phyloP scores from a whole-genome alignment of 1,139 yeast species.

The Hanseniaspora gamundiae region DNA sequence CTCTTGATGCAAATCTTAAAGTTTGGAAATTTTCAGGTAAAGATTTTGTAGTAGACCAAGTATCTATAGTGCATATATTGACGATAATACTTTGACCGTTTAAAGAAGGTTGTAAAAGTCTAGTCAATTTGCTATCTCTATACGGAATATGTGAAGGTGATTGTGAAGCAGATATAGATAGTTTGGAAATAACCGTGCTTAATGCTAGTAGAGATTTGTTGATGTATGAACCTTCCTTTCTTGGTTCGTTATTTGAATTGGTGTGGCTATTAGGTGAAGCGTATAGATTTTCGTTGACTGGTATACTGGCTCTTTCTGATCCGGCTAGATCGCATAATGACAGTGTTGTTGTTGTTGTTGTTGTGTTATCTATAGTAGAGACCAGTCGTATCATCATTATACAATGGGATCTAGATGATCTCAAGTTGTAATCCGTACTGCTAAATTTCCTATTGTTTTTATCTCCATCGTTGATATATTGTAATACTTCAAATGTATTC shows the following conservation, averaged over 20 bases:
- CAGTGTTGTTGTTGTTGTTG: conserved; percentile 46
- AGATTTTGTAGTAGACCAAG: conserved; percentile 36
- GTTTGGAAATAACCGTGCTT: conserved; percentile 76
- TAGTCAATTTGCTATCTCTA: conserved; percentile 81
- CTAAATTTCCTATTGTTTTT: conserved; percentile 57
- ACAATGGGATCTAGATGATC: conserved; percentile 89
- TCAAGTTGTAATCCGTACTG: conserved; percentile 72
- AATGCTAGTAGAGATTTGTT: conserved; percentile 81
- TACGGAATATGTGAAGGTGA: conserved; percentile 57
- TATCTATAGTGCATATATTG: conserved; percentile 71
- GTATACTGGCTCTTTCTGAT: conserved; percentile 60
- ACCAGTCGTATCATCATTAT: conserved; percentile 61
- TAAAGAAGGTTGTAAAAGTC: conserved; percentile 81
- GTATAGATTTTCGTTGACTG: background rate
- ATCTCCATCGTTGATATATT: conserved; percentile 58
- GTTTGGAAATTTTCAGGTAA: conserved; percentile 77
- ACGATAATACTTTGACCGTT: conserved; percentile 82
- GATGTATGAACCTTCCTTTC: conserved; percentile 88
- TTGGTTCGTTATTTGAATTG: conserved; percentile 8
- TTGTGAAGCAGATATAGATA: conserved; percentile 36
- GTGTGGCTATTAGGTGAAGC: background rate
- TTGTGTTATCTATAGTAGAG: conserved; percentile 27
- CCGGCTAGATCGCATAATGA: conserved; percentile 95
- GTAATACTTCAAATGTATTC: conserved; percentile 47
- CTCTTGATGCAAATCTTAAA: conserved; percentile 83